phyloP scores from a whole-genome alignment of 1,284 basidiomycete genomes.

The Puccinia polysora region DNA sequence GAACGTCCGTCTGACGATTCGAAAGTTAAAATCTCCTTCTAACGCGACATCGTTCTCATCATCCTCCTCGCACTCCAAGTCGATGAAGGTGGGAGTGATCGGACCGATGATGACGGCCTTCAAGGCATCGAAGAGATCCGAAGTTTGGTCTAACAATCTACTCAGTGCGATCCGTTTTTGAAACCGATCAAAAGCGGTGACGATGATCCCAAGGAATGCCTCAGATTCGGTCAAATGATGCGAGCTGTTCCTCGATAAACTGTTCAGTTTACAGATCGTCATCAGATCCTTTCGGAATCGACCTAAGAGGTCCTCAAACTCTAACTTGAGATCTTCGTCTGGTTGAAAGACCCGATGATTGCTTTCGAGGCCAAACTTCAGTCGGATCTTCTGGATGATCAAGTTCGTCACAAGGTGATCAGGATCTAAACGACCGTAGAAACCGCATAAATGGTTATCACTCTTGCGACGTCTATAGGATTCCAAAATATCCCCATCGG shows the following conservation, averaged over 20 bases:
- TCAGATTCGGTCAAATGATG: conserved; percentile 37
- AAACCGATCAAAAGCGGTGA: background rate
- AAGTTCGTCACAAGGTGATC: background rate
- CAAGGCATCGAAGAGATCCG: background rate
- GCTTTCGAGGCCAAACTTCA: background rate
- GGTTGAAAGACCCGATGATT: background rate
- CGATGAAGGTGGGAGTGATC: background rate
- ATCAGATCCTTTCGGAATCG: conserved; percentile 18
- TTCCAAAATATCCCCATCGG: background rate
- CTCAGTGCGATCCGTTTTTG: conserved; percentile 9
- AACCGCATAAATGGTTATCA: background rate
- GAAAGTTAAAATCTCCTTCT: background rate
- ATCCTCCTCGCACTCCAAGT: background rate
- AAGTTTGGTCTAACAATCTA: conserved; percentile 13
- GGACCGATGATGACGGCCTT: background rate
- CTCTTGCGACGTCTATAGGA: background rate
- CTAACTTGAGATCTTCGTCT: background rate
- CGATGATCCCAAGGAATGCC: conserved; percentile 28
- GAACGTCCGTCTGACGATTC: conserved; percentile 1
- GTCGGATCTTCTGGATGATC: background rate
- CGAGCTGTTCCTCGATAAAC: background rate
- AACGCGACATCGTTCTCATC: background rate
- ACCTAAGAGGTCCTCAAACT: background rate
- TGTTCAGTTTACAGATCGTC: conserved; percentile 36
- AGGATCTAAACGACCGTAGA: background rate